phyloP scores from a whole-genome alignment of 176 grass and related monocot genomes.

The Aegilops bicornis region DNA sequence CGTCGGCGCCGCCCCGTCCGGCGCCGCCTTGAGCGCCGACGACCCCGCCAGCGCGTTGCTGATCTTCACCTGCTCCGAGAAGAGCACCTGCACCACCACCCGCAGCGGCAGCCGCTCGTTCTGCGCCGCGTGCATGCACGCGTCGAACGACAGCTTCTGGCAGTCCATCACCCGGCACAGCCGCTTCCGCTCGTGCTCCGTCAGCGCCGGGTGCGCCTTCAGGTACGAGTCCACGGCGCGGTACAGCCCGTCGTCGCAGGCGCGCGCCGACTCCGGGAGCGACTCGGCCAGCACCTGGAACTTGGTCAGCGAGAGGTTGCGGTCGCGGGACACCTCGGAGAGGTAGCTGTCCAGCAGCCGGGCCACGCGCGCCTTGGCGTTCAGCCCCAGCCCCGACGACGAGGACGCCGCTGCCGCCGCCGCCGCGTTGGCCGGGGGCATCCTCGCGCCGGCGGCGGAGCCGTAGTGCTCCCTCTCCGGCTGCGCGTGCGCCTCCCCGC shows the following conservation, averaged over 20 bases:
- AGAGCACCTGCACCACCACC: conserved; percentile 96
- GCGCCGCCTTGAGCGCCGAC: conserved; percentile 23
- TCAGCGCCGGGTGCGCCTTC: conserved; percentile 91
- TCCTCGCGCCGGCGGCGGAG: neutral
- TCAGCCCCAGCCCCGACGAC: conserved; percentile 29
- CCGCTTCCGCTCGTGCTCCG: conserved; percentile 91
- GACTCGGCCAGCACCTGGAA: conserved; percentile 96
- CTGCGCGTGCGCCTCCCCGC: conserved; percentile 5
- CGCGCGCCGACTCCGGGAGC: conserved; percentile 77
- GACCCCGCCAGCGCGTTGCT: conserved; percentile 82
- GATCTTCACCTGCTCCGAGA: conserved; percentile 97
- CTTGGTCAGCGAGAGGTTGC: conserved; percentile 89
- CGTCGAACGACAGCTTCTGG: conserved; percentile 98
- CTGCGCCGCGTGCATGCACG: conserved; percentile 97
- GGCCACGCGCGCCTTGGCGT: conserved; percentile 77
- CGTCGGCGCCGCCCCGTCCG: conserved; percentile 6
- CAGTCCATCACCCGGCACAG: conserved; percentile 97
- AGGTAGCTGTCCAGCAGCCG: conserved; percentile 90
- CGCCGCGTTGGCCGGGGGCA: neutral
- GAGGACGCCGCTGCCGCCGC: neutral
- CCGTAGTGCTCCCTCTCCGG: conserved; percentile 10
- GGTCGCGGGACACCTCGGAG: conserved; percentile 91
- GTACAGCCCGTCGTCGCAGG: conserved; percentile 91
- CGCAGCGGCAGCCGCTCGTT: conserved; percentile 97
- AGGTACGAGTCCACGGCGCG: conserved; percentile 98